phyloP scores from a whole-genome alignment of 257 asterid species.

The Solanum acaule region DNA sequence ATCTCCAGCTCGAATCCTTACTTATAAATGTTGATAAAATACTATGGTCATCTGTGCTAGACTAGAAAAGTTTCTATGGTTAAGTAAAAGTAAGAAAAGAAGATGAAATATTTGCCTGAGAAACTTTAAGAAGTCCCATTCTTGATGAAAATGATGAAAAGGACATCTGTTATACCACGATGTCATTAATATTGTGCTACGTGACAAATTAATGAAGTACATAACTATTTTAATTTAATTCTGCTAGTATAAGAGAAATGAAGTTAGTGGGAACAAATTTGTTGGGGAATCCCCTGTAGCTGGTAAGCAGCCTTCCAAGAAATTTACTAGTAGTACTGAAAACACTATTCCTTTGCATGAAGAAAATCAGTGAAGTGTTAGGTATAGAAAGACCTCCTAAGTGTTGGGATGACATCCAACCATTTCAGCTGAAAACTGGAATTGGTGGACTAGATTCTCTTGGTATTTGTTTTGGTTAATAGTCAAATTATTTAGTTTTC shows the following conservation, averaged over 20 bases:
- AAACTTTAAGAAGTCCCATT: neutral
- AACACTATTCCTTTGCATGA: neutral
- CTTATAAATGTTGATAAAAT: neutral
- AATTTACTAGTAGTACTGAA: neutral
- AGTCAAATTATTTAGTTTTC: neutral
- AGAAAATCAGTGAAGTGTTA: neutral
- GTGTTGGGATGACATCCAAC: neutral
- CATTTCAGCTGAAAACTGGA: neutral
- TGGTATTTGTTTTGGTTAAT: neutral
- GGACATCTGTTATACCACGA: neutral
- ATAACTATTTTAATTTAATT: too few species aligned
- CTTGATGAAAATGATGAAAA: neutral
- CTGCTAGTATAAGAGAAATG: neutral
- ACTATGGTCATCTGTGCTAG: neutral
- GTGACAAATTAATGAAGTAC: neutral
- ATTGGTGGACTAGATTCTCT: neutral
- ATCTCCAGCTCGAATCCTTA: neutral
- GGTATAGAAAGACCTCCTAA: neutral
- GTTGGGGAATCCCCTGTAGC: neutral
- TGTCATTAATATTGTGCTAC: neutral
- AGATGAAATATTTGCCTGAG: neutral
- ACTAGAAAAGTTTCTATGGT: neutral
- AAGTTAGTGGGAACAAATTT: neutral
- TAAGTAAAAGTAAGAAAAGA: neutral
- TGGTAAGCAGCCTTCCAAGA: neutral